These are phyloP conservation scores for Acer campestre DNA, from an alignment of 345 rosid genomes.

Conservation along the genomic window DNA sequence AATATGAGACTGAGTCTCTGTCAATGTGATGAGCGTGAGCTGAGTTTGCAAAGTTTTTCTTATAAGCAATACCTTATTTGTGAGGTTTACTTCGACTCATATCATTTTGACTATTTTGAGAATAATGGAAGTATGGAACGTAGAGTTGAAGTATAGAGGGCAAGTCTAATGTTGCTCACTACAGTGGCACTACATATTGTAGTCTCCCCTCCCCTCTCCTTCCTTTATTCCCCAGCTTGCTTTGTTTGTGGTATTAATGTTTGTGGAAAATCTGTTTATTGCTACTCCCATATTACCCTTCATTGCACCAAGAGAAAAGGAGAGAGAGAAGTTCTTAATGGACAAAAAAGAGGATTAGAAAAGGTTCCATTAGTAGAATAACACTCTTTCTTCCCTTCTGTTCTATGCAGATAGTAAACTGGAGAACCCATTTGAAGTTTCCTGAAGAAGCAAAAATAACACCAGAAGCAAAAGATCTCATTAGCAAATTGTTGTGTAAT, in stretches of 20 bases:
- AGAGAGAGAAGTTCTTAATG: not conserved
- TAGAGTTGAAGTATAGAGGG: too few relatives aligned
- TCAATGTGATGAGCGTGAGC: not conserved
- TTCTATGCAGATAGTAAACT: constrained; percentile 72
- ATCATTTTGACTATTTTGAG: too few relatives aligned
- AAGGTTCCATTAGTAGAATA: constrained; percentile 7
- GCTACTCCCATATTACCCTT: not conserved
- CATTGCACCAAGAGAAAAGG: not conserved
- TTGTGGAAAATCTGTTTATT: not conserved
- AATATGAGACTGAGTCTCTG: not conserved
- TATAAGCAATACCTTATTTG: not conserved
- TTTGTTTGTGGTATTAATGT: not conserved
- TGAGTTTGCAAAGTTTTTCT: not conserved
- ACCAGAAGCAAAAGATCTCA: constrained; percentile 68
- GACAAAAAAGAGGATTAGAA: not conserved
- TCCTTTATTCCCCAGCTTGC: not conserved
- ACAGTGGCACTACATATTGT: too few relatives aligned
- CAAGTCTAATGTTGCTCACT: too few relatives aligned
- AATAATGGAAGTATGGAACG: too few relatives aligned
- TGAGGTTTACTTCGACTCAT: too few relatives aligned
- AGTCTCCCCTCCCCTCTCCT: not conserved
- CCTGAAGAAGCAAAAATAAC: constrained; percentile 91
- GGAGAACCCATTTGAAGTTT: constrained; percentile 95
- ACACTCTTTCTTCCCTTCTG: constrained; percentile 10
- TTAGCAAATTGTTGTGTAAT: constrained; percentile 77